Evolutionary conservation across 352 stramenopile genomes (phyloP).

Genomic region (Phytophthora foliorum): DNA sequence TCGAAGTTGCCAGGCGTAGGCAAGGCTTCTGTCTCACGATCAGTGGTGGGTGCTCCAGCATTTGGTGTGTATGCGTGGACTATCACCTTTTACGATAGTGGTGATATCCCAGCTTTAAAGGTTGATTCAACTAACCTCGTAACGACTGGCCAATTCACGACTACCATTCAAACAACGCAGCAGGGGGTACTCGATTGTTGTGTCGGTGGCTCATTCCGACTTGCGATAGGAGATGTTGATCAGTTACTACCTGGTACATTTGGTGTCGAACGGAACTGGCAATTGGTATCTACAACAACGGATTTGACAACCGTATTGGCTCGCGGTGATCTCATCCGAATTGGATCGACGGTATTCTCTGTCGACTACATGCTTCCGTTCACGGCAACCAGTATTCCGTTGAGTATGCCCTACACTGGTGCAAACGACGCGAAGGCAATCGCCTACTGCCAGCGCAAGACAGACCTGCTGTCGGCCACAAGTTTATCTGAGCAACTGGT

Average conservation of each 20-base stretch:
- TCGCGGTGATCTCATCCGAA: background rate
- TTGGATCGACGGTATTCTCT: background rate
- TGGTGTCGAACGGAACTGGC: background rate
- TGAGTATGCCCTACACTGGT: background rate
- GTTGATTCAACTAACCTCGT: background rate
- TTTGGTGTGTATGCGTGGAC: conserved; percentile 19
- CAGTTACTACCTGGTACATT: background rate
- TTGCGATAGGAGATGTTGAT: background rate
- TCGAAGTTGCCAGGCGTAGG: background rate
- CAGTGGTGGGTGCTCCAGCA: background rate
- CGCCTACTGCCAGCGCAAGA: background rate
- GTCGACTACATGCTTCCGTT: background rate
- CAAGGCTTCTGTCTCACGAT: background rate
- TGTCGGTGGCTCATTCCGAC: background rate
- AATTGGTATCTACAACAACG: background rate
- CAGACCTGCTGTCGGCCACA: background rate
- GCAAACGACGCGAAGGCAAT: background rate
- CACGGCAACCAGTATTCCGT: background rate
- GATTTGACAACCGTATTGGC: background rate
- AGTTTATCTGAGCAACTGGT: background rate
- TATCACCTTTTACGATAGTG: conserved; percentile 16
- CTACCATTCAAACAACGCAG: background rate
- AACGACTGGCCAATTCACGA: background rate
- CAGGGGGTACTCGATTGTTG: background rate
- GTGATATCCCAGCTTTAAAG: conserved; percentile 3